These are phyloP conservation scores for Echinosophora koreensis DNA, from an alignment of 306 rosid genomes.

Conservation along the genomic window DNA sequence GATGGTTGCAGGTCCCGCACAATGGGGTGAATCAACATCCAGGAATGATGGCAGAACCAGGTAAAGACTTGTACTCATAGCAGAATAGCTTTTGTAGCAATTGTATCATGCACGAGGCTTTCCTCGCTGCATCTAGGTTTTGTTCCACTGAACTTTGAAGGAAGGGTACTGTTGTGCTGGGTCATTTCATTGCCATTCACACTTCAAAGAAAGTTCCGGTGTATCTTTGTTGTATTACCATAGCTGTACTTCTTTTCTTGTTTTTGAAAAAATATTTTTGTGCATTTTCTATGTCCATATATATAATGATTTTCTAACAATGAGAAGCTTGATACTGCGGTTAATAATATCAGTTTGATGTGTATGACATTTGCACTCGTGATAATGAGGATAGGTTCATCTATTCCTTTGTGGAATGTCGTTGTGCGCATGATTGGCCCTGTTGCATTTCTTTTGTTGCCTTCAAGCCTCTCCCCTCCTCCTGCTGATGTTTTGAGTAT, in stretches of 20 bases:
- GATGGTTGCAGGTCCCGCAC: not conserved
- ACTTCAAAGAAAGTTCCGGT: not conserved
- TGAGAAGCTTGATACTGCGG: conserved; percentile 39
- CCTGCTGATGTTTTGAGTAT: too few species aligned
- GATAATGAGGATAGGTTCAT: conserved; percentile 28
- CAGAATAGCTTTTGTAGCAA: conserved; percentile 28
- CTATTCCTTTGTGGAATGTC: conserved; percentile 1
- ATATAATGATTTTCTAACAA: conserved; percentile 31
- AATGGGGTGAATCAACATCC: conserved; percentile 45
- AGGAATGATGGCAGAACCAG: conserved; percentile 42
- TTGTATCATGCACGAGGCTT: conserved; percentile 29
- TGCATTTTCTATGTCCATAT: conserved; percentile 46
- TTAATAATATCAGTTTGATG: conserved; percentile 43
- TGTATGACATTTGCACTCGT: conserved; percentile 28
- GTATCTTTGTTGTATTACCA: conserved; percentile 41
- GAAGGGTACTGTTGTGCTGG: conserved; percentile 11
- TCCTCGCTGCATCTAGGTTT: conserved; percentile 43
- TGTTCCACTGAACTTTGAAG: conserved; percentile 20
- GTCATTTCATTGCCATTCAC: conserved; percentile 15
- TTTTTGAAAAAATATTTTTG: conserved; percentile 4
- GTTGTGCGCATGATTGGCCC: not conserved
- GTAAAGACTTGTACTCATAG: conserved; percentile 43
- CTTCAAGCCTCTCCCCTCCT: not conserved
- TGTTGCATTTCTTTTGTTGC: not conserved
- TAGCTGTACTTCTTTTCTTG: conserved; percentile 5